These are phyloP conservation scores for Pichia insulana DNA, from an alignment of 805 yeast genomes.

Conservation along the genomic window DNA sequence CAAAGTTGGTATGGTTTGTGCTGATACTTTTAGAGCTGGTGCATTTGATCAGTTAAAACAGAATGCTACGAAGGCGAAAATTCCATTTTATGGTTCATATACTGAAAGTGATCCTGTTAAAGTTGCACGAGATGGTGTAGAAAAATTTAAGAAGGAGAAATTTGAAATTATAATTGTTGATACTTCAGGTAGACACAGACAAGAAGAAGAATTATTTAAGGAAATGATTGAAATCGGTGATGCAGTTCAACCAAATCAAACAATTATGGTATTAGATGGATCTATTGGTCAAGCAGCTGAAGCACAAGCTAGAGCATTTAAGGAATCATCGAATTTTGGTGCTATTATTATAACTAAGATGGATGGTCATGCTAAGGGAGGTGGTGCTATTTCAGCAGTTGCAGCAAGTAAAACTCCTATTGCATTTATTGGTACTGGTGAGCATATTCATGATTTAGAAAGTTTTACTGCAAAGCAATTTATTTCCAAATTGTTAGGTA, in stretches of 20 bases:
- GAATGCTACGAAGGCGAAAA: conserved; percentile 89
- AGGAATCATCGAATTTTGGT: conserved; percentile 88
- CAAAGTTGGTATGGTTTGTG: conserved; percentile 95
- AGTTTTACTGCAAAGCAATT: conserved; percentile 84
- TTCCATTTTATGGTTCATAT: conserved; percentile 92
- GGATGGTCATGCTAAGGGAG: conserved; percentile 99
- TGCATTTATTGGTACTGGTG: conserved; percentile 96
- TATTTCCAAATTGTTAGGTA: conserved; percentile 85
- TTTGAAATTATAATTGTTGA: conserved; percentile 93
- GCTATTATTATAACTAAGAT: conserved; percentile 89
- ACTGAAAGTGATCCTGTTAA: conserved; percentile 92
- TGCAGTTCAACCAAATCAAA: conserved; percentile 87
- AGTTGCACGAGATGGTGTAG: conserved; percentile 87
- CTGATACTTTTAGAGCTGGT: conserved; percentile 99
- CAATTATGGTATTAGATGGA: conserved; percentile 96
- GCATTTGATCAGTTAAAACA: conserved; percentile 98
- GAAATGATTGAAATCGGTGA: conserved; percentile 92
- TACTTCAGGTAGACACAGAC: conserved; percentile 97
- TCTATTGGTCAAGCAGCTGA: conserved; percentile 98
- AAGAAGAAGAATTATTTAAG: conserved; percentile 80
- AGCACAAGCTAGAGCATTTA: conserved; percentile 87
- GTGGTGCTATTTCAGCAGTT: conserved; percentile 98
- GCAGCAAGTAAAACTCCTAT: conserved; percentile 96
- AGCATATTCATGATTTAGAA: conserved; percentile 89
- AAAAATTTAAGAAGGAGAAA: conserved; percentile 79